phyloP scores from a whole-genome alignment of 1,284 basidiomycete genomes.

The Flammula alnicola region DNA sequence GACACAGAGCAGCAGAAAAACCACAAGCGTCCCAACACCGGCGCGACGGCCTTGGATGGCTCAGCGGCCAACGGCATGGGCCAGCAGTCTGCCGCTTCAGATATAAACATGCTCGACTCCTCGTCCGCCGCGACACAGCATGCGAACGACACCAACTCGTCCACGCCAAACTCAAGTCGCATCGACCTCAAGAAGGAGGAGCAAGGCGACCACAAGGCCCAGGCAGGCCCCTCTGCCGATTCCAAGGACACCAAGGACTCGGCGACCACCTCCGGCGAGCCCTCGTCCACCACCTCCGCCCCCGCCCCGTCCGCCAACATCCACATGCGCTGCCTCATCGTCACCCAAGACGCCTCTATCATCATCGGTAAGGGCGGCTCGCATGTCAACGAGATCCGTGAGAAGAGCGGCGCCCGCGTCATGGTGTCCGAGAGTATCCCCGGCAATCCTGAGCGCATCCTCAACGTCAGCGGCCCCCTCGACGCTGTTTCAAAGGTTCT shows the following conservation, averaged over 20 bases:
- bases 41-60: constrained; percentile 66
- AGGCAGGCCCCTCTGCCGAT: constrained; percentile 25
- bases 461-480: constrained; percentile 96
- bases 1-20: constrained; percentile 79
- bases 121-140: constrained; percentile 36
- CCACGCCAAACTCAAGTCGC: constrained; percentile 42
- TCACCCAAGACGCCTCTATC: constrained; percentile 98
- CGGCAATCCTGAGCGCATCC: constrained; percentile 96
- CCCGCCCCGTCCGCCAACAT: constrained; percentile 73
- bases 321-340: constrained; percentile 95
- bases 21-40: constrained; percentile 83
- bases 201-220: constrained; percentile 36
- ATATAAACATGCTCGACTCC: constrained; percentile 66
- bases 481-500: constrained; percentile 97
- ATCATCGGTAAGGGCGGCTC: constrained; percentile 97
- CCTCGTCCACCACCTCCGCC: constrained; percentile 46
- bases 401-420: constrained; percentile 94
- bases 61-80: constrained; percentile 50
- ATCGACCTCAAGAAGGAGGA: constrained; percentile 38
- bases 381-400: constrained; percentile 98
- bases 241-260: constrained; percentile 33
- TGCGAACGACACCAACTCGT: constrained; percentile 52
- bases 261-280: constrained; percentile 46
- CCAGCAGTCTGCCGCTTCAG: constrained; percentile 47
- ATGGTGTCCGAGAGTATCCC: constrained; percentile 97